Evolutionary conservation across 2,329 filamentous ascomycete genomes (phyloP).

Genomic region (Diaporthe citrichinensis): DNA sequence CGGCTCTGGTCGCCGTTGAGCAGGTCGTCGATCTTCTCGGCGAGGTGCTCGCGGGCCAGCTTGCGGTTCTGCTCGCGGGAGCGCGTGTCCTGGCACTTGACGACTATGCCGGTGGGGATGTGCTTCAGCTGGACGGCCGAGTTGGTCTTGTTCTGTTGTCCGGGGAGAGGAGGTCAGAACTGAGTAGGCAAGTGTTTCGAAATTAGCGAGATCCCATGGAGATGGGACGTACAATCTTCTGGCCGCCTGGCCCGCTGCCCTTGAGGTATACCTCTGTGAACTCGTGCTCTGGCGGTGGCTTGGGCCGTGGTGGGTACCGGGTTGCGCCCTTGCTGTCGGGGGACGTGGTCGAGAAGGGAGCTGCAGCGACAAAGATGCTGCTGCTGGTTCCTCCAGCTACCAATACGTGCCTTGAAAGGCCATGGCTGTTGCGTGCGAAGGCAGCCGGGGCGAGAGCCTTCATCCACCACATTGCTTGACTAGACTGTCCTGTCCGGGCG

Average conservation of each 20-base stretch:
- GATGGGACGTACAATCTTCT: constrained; percentile 81
- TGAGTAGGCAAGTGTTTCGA: neutral
- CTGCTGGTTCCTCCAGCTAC: neutral
- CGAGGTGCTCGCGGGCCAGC: constrained; percentile 83
- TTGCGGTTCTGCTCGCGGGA: constrained; percentile 90
- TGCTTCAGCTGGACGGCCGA: constrained; percentile 96
- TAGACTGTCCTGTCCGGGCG: constrained; percentile 3
- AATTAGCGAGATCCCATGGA: no score
- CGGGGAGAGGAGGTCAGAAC: neutral
- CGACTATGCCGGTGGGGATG: constrained; percentile 88
- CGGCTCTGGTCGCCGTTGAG: constrained; percentile 80
- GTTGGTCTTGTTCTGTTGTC: constrained; percentile 87
- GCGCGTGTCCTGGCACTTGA: constrained; percentile 94
- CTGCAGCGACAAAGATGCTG: neutral
- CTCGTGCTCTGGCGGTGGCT: constrained; percentile 80
- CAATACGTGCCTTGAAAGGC: neutral
- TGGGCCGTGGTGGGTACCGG: constrained; percentile 76
- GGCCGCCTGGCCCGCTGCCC: constrained; percentile 91
- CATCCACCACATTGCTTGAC: constrained; percentile 35
- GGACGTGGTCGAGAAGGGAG: constrained; percentile 52
- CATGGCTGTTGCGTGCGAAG: constrained; percentile 15
- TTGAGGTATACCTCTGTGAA: constrained; percentile 90
- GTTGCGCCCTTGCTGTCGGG: constrained; percentile 67
- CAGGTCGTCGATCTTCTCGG: constrained; percentile 80
- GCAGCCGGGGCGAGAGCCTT: neutral